These are phyloP conservation scores for Moesziomyces aphidis DNA, from an alignment of 1,284 basidiomycete genomes.

Conservation along the genomic window DNA sequence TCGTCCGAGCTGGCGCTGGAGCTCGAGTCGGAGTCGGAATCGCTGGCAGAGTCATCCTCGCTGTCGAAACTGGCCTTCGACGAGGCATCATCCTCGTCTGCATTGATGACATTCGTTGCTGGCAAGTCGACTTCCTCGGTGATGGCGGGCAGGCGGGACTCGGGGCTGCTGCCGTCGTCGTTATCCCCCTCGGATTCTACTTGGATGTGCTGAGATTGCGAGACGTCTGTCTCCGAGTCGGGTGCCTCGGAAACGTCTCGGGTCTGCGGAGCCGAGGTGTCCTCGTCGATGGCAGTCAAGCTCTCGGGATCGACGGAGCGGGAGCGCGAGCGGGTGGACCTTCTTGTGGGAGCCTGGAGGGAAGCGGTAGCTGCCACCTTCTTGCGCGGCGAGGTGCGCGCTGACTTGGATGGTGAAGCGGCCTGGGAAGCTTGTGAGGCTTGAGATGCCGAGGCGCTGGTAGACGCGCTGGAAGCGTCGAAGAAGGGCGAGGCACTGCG, in stretches of 20 bases:
- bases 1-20: slow-evolving; percentile 16
- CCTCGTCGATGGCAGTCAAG: slow-evolving; percentile 23
- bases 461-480: slow-evolving; percentile 19
- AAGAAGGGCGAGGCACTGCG: slow-evolving; percentile 44
- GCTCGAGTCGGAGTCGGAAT: slow-evolving; percentile 15
- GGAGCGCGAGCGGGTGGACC: slow-evolving; percentile 42
- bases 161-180: slow-evolving; percentile 6
- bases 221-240: slow-evolving; percentile 11
- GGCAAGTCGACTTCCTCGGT: slow-evolving; percentile 11
- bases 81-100: background rate
- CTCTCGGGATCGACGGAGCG: slow-evolving; percentile 28
- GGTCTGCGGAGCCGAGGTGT: background rate
- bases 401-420: slow-evolving; percentile 21
- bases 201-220: slow-evolving; percentile 2
- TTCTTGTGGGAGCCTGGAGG: slow-evolving; percentile 22
- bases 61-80: slow-evolving; percentile 18
- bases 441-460: slow-evolving; percentile 17
- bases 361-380: slow-evolving; percentile 18
- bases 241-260: slow-evolving; percentile 6
- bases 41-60: slow-evolving; percentile 6
- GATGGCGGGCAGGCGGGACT: slow-evolving; percentile 17
- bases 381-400: slow-evolving; percentile 36
- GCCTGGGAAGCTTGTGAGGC: slow-evolving; percentile 4
- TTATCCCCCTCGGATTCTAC: background rate
- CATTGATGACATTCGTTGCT: background rate